Percentiles rank a stretch among this genome's conserved stretches.
Evolutionary conservation across 2,329 filamentous ascomycete species (phyloP).

Genomic region (Coccinonectria pachysandricola): DNA sequence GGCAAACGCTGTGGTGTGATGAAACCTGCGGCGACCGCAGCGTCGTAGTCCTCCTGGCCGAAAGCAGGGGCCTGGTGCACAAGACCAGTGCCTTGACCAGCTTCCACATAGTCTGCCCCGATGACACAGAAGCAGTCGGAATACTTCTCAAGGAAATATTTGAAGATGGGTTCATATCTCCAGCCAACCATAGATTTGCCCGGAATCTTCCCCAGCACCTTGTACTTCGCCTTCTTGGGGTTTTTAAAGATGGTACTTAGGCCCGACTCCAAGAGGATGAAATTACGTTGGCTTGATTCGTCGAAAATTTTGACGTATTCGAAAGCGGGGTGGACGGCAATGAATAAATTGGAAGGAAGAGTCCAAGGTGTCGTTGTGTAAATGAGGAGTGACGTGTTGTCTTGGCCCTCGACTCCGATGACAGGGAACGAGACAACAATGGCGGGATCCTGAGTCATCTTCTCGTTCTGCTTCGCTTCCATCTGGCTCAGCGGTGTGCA

Average conservation of each 20-base stretch:
- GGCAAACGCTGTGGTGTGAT: slow-evolving; percentile 53
- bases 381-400: slow-evolving; percentile 45
- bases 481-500: slow-evolving; percentile 67
- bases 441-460: slow-evolving; percentile 64
- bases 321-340: slow-evolving; percentile 65
- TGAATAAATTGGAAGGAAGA: slow-evolving; percentile 62
- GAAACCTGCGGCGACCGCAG: slow-evolving; percentile 53
- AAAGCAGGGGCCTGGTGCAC: slow-evolving; percentile 68
- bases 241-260: slow-evolving; percentile 65
- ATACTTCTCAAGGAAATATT: slow-evolving; percentile 62
- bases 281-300: slow-evolving; percentile 54
- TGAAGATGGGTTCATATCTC: slow-evolving; percentile 62
- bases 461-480: slow-evolving; percentile 66
- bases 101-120: slow-evolving; percentile 60
- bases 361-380: slow-evolving; percentile 72
- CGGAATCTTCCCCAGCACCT: slow-evolving; percentile 55
- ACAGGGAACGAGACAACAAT: slow-evolving; percentile 63
- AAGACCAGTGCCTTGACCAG: slow-evolving; percentile 63
- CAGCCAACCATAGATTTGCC: slow-evolving; percentile 60
- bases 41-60: slow-evolving; percentile 67
- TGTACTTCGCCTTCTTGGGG: slow-evolving; percentile 66
- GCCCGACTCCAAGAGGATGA: slow-evolving; percentile 57
- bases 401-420: slow-evolving; percentile 47
- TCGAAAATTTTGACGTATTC: slow-evolving; percentile 69
- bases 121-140: slow-evolving; percentile 59